phyloP scores from a whole-genome alignment of 2,329 filamentous ascomycete genomes.

The Hypoxylon sp. region DNA sequence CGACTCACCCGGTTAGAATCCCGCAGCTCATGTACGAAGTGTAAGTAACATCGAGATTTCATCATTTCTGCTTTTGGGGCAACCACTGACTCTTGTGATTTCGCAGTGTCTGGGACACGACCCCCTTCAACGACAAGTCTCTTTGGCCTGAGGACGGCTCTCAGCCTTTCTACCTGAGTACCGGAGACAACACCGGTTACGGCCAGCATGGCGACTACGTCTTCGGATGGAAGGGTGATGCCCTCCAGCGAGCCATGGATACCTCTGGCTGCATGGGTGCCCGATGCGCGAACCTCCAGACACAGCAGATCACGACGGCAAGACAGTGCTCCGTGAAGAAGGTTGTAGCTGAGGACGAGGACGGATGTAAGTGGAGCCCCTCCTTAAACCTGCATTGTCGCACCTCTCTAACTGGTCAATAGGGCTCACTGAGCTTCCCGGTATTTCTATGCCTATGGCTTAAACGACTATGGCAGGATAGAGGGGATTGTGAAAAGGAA shows the following conservation, averaged over 20 bases:
- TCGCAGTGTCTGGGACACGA: constrained; percentile 48
- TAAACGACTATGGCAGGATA: constrained; percentile 9
- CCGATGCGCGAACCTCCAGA: constrained; percentile 54
- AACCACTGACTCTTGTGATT: neutral
- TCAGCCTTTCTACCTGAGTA: constrained; percentile 57
- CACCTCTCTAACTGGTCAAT: constrained; percentile 14
- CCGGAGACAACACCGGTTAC: constrained; percentile 58
- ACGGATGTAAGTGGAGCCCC: constrained; percentile 54
- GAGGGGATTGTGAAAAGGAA: neutral
- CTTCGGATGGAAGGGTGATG: constrained; percentile 50
- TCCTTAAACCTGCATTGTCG: neutral
- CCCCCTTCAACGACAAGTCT: constrained; percentile 56
- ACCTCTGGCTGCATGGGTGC: constrained; percentile 61
- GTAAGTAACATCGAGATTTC: neutral
- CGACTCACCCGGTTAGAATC: constrained; percentile 58
- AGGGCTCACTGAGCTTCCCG: constrained; percentile 52
- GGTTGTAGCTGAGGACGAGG: constrained; percentile 54
- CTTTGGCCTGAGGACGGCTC: constrained; percentile 58
- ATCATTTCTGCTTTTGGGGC: neutral
- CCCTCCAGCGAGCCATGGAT: constrained; percentile 56
- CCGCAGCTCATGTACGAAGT: constrained; percentile 66
- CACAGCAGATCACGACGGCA: constrained; percentile 55
- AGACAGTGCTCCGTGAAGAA: constrained; percentile 53
- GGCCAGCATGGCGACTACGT: constrained; percentile 62
- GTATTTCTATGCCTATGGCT: constrained; percentile 47